Evolutionary conservation across 306 rosid genomes (phyloP), one percentile per base, ranked within the genome.

Genomic region (Arachis stenosperma): DNA sequence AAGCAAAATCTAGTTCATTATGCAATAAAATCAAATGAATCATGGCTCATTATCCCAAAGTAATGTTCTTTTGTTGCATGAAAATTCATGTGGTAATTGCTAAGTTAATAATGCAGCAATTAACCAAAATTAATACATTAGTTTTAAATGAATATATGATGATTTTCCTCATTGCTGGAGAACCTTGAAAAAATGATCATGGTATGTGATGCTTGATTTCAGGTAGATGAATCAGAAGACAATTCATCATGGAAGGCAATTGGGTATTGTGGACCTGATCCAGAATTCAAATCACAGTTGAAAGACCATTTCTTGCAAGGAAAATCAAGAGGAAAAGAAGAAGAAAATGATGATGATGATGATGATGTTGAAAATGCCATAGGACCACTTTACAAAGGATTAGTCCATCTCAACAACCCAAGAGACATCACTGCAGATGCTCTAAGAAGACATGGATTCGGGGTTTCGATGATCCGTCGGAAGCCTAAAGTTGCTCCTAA

Each of bases 171-270:
- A 1, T 22, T 22, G 27, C 27, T 22, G 1, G 27, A 22, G 73
- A 69, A 58, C 44, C 67, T 52, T 29, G 59, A 51, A 65, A 30
- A 51, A 65, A 29, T 70, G 10, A 65, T 51, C 30, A 59, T 74
- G 66, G 8, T 10, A 62, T 15, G 40, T 29, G 11, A 70, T 3
- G 3, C 46, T 39, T 40, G 51, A 15, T 76, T 68, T 66, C 86
- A 91, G 97, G 12, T 87, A 59, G 90, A 91, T 70, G 91, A 86
- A 63, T 78, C 89, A 69, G 79, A 76, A 44, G 83, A 84, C 2
- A 91, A 89, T 69, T 4, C 33, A 33, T 59, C 93, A 76, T 91
- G 97, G 97, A 81, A 84, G 58, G 97, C 97, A 67, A 89, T 91
- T 22, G 91, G 88, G 65, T 91, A 91, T 46, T 61, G 71, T 1